These are phyloP conservation scores for Pseudogymnoascus sp. DNA, from an alignment of 2,329 filamentous ascomycete species.

Conservation along the genomic window DNA sequence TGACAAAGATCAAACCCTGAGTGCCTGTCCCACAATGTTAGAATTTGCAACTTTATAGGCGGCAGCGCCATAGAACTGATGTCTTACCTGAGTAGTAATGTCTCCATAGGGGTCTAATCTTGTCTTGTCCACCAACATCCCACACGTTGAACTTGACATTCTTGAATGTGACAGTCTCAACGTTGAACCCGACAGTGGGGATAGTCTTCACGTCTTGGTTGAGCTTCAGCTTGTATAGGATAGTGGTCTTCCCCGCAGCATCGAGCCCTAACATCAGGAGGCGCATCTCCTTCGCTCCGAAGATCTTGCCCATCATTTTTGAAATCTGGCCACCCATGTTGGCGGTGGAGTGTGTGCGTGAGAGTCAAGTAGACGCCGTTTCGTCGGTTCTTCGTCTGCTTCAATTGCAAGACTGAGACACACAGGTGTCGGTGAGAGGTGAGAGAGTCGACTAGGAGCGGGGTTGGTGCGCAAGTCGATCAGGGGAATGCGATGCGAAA, in stretches of 20 bases:
- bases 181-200: slow-evolving; percentile 97
- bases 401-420: background rate
- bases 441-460: background rate
- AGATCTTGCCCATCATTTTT: slow-evolving; percentile 97
- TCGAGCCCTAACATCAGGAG: slow-evolving; percentile 97
- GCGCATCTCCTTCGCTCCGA: slow-evolving; percentile 98
- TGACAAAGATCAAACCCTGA: slow-evolving; percentile 96
- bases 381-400: background rate
- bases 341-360: slow-evolving; percentile 19
- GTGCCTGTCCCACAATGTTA: slow-evolving; percentile 53
- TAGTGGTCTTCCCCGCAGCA: slow-evolving; percentile 97
- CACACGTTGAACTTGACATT: slow-evolving; percentile 99
- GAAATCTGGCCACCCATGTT: slow-evolving; percentile 90
- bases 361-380: background rate
- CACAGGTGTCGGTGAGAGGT: background rate
- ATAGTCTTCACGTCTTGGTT: slow-evolving; percentile 98
- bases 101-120: slow-evolving; percentile 94
- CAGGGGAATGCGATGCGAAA: slow-evolving; percentile 1
- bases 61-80: slow-evolving; percentile 24
- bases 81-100: slow-evolving; percentile 81
- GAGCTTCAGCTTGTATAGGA: slow-evolving; percentile 97
- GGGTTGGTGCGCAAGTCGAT: slow-evolving; percentile 1
- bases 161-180: slow-evolving; percentile 97
- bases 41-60: background rate
- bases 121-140: slow-evolving; percentile 98